Evolutionary conservation across 768 basidiomycete species (phyloP), one percentile per base, ranked within the genome.

Genomic region (Mycena olivaceomarginata): DNA sequence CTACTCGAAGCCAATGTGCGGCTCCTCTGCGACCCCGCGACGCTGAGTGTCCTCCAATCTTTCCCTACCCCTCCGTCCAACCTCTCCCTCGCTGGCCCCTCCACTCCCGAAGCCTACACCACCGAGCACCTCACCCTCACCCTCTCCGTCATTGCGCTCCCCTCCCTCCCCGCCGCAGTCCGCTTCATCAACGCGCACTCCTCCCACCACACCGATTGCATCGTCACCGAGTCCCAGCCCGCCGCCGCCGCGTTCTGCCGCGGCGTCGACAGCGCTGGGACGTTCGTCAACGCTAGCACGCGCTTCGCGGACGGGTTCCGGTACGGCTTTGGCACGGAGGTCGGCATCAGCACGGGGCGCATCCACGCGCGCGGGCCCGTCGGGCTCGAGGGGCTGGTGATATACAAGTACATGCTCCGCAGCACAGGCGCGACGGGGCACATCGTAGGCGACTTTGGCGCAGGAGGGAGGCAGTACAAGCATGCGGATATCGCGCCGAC

Each of bases 281-380:
- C 96, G 6, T 99, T 95, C 81, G 91, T 98, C 75, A 99, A 99
- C 81, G 98, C 98, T 9, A 97, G 95, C 82, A 99, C 98, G 12
- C 91, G 98, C 48, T 99, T 99, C 83, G 94, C 98, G 0, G 98
- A 99, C 84, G 98, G 98, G 15, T 98, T 98, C 86, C 87, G 98
- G 76, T 99, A 97, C 83, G 98, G 98, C 0, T 97, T 98, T 79
- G 98, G 98, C 3, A 98, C 98, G 6, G 98, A 99, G 85, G 98
- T 99, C 0, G 98, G 98, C 11, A 98, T 99, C 82, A 96, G 95
- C 84, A 99, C 98, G 0, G 98, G 98, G 1, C 93, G 96, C 82
- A 98, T 98, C 72, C 98, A 99, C 82, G 98, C 98, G 18, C 90
- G 98, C 56, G 98, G 98, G 4, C 98, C 98, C 0, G 98, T 99